Evolutionary conservation across 768 basidiomycete genomes (phyloP).

Genomic region (Kwoniella botswanensis): DNA sequence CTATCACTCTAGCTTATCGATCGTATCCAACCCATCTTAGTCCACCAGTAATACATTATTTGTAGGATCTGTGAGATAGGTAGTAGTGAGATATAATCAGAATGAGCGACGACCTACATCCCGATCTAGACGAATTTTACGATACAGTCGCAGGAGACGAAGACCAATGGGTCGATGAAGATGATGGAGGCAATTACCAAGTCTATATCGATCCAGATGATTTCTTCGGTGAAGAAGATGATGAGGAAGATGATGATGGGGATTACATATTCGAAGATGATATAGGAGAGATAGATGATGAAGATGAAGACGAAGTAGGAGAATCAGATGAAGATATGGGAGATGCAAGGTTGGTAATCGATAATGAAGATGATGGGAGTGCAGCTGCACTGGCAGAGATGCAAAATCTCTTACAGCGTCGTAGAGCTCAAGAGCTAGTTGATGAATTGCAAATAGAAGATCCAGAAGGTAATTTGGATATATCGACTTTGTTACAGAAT

Average conservation of each 20-base stretch:
- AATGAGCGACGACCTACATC: conserved; percentile 32
- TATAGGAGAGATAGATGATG: conserved; percentile 29
- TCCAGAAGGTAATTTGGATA: not conserved
- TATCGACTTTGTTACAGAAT: not conserved
- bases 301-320: conserved; percentile 27
- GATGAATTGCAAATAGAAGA: not conserved
- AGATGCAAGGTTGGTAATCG: conserved; percentile 11
- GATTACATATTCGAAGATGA: conserved; percentile 32
- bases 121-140: conserved; percentile 36
- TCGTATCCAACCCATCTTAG: not conserved
- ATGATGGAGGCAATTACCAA: conserved; percentile 29
- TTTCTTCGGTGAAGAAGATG: conserved; percentile 28
- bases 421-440: not conserved
- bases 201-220: conserved; percentile 24
- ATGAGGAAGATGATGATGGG: conserved; percentile 37
- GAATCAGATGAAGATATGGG: conserved; percentile 28
- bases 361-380: conserved; percentile 21
- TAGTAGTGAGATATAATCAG: not conserved
- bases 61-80: too few species aligned
- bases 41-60: too few species aligned
- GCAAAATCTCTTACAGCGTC: not conserved
- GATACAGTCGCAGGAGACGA: conserved; percentile 25
- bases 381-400: conserved; percentile 31
- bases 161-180: conserved; percentile 32
- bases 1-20: not conserved